These are phyloP conservation scores for Paraconiothyrium sp. DNA, from an alignment of 2,329 filamentous ascomycete genomes.

Conservation along the genomic window DNA sequence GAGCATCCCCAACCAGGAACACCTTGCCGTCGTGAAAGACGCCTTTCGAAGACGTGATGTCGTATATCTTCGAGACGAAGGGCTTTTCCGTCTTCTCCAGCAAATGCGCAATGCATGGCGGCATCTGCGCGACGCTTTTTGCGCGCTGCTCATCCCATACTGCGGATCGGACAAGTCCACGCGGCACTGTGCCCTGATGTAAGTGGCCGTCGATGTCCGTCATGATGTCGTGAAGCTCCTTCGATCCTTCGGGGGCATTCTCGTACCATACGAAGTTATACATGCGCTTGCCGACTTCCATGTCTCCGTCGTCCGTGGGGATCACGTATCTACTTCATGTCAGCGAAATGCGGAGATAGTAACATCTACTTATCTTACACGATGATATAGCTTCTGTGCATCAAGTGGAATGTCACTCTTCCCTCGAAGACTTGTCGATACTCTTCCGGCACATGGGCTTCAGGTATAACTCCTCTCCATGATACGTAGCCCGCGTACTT, in stretches of 20 bases:
- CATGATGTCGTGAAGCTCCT: constrained; percentile 51
- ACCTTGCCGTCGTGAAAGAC: constrained; percentile 50
- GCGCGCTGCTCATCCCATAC: constrained; percentile 14
- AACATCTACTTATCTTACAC: constrained; percentile 4
- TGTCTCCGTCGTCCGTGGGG: constrained; percentile 33
- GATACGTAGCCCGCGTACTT: constrained; percentile 19
- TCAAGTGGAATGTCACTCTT: constrained; percentile 6
- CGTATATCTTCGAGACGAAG: constrained; percentile 55
- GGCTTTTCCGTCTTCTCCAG: constrained; percentile 47
- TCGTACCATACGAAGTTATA: constrained; percentile 58
- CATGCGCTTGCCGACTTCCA: constrained; percentile 46
- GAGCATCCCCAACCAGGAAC: constrained; percentile 55
- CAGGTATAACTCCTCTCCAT: constrained; percentile 17
- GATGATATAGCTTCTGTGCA: constrained; percentile 12
- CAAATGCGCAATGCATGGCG: constrained; percentile 49
- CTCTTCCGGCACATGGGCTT: constrained; percentile 1
- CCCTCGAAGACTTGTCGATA: constrained; percentile 8
- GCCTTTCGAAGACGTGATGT: constrained; percentile 43
- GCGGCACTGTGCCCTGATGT: constrained; percentile 17
- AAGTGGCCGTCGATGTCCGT: constrained; percentile 42
- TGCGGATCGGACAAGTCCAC: constrained; percentile 5
- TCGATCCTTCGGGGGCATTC: constrained; percentile 45
- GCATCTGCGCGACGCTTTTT: constrained; percentile 43
- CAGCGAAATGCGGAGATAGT: constrained; percentile 37
- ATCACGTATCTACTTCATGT: no score